These are phyloP conservation scores for Pyronema domesticum DNA, from an alignment of 495 filamentous ascomycete species.

Conservation along the genomic window DNA sequence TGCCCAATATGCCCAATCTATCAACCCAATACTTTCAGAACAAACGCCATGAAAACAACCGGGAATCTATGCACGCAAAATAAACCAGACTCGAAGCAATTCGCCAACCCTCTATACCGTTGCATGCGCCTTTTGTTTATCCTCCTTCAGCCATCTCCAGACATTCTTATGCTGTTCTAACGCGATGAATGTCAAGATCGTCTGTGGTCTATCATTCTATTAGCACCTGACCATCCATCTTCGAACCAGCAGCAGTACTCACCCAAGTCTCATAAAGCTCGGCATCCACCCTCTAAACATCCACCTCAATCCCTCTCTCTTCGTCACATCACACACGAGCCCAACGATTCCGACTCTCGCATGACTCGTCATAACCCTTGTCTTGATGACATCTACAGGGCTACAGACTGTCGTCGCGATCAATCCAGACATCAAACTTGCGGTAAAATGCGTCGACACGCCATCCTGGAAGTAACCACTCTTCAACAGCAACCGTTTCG, in stretches of 20 bases:
- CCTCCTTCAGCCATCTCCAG: slow-evolving; percentile 27
- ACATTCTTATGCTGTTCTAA: slow-evolving; percentile 76
- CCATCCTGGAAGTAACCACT: slow-evolving; percentile 55
- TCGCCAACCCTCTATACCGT: too few species aligned
- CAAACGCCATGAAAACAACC: too few species aligned
- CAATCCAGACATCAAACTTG: slow-evolving; percentile 73
- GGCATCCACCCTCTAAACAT: slow-evolving; percentile 97
- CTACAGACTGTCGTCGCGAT: slow-evolving; percentile 90
- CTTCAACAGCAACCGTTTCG: slow-evolving; percentile 61
- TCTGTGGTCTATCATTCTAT: slow-evolving; percentile 47
- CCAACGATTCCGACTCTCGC: slow-evolving; percentile 40
- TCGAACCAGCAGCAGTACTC: slow-evolving; percentile 11
- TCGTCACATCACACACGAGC: slow-evolving; percentile 49
- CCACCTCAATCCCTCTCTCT: slow-evolving; percentile 67
- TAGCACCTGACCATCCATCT: background rate
- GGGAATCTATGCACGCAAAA: too few species aligned
- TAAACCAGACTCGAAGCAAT: too few species aligned
- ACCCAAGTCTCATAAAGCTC: slow-evolving; percentile 76
- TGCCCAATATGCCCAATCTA: too few species aligned
- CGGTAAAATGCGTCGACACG: slow-evolving; percentile 68
- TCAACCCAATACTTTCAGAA: too few species aligned
- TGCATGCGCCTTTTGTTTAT: background rate
- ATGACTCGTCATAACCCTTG: slow-evolving; percentile 68
- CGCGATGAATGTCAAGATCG: slow-evolving; percentile 87
- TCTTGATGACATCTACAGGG: slow-evolving; percentile 96